A percentile compares a stretch with the other conserved stretches of the same genome.
phyloP scores from a whole-genome alignment of 768 basidiomycete species.

The Termitomyces sp. region DNA sequence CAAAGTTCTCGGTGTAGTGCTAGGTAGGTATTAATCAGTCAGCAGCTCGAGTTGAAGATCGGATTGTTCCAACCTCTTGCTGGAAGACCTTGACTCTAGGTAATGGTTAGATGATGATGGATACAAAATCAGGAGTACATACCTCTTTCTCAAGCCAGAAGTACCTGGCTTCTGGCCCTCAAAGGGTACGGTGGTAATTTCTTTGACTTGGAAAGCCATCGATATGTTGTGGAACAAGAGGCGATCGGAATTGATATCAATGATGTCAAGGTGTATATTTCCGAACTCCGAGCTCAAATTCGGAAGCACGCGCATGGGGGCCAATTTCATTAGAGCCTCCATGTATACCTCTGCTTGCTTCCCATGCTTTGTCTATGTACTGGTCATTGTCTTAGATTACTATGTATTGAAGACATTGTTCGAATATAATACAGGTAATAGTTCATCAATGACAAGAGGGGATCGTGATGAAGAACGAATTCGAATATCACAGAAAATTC shows the following conservation, averaged over 20 bases:
- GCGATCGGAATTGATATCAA: constrained; percentile 7
- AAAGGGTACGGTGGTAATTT: constrained; percentile 80
- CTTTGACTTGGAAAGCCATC: constrained; percentile 56
- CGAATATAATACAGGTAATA: neutral
- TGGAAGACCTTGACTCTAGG: constrained; percentile 95
- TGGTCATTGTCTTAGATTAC: too few relatives aligned
- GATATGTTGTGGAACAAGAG: constrained; percentile 8
- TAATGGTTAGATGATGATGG: constrained; percentile 11
- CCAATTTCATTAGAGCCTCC: too few relatives aligned
- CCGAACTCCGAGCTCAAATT: constrained; percentile 4
- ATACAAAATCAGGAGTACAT: constrained; percentile 20
- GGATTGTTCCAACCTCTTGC: constrained; percentile 62
- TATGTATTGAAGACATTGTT: too few relatives aligned
- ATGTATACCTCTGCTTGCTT: too few relatives aligned
- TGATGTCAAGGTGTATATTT: constrained; percentile 15
- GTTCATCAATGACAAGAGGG: neutral
- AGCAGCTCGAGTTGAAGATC: constrained; percentile 16
- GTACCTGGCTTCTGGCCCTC: constrained; percentile 98
- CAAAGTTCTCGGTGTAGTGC: constrained; percentile 99
- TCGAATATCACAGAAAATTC: neutral
- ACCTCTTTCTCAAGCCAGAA: constrained; percentile 96
- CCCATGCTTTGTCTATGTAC: too few relatives aligned
- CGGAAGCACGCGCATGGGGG: neutral
- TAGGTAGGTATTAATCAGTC: constrained; percentile 38
- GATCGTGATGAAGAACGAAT: neutral